Evolutionary conservation across 164 flowering plant genomes (phyloP).

Genomic region (Pachysandra terminalis): DNA sequence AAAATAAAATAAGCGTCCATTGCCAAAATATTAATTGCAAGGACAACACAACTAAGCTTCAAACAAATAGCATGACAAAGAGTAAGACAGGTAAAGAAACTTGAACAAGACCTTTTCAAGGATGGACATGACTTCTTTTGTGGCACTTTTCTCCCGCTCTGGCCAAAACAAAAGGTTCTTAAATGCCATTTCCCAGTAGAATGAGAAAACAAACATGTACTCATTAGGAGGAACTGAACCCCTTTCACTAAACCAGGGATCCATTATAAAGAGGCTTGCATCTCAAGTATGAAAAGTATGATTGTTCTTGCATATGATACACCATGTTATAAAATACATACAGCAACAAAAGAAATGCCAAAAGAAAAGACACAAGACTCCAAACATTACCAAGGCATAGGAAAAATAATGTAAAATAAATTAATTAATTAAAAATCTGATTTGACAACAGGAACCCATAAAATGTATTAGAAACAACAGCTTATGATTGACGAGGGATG

Average conservation of each 20-base stretch:
- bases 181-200: neutral
- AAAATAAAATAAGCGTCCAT: neutral
- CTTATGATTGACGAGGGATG: too few species aligned
- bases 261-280: neutral
- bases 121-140: constrained; percentile 85
- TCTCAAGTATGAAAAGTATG: too few species aligned
- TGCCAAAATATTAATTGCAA: neutral
- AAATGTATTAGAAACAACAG: too few species aligned
- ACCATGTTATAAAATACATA: too few species aligned
- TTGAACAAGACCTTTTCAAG: constrained; percentile 50
- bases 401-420: too few species aligned
- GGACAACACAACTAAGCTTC: neutral
- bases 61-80: neutral
- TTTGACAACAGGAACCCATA: too few species aligned
- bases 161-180: constrained; percentile 16
- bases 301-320: neutral
- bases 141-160: constrained; percentile 97
- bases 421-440: too few species aligned
- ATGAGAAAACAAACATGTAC: neutral
- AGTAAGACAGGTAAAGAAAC: neutral
- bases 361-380: too few species aligned
- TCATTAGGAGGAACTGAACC: neutral
- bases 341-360: neutral
- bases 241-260: neutral
- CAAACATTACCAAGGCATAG: too few species aligned